These are phyloP conservation scores for Sporopachydermia quercuum DNA, from an alignment of 805 yeast species.

Conservation along the genomic window DNA sequence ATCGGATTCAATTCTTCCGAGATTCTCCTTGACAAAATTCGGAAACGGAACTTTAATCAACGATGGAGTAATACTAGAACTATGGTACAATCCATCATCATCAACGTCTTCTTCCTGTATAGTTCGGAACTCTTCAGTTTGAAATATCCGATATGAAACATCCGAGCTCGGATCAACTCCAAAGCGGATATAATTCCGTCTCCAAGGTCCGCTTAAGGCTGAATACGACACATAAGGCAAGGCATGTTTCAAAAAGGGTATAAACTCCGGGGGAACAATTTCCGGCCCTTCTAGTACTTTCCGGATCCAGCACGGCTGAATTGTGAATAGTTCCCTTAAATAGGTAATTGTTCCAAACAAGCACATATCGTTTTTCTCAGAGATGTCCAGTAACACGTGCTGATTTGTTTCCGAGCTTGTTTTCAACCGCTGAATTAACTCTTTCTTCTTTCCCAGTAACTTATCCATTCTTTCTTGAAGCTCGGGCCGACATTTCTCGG, in stretches of 20 bases:
- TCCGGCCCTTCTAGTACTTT: constrained; percentile 17
- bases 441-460: constrained; percentile 24
- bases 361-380: background rate
- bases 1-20: constrained; percentile 17
- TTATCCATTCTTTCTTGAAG: constrained; percentile 25
- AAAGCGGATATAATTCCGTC: constrained; percentile 65
- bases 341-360: background rate
- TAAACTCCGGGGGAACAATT: constrained; percentile 31
- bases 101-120: constrained; percentile 5
- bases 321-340: constrained; percentile 31
- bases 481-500: constrained; percentile 11
- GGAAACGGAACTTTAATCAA: background rate
- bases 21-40: constrained; percentile 15
- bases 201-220: constrained; percentile 87
- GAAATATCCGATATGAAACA: constrained; percentile 43
- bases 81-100: constrained; percentile 2
- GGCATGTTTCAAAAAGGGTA: constrained; percentile 48
- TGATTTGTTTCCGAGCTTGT: background rate
- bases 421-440: constrained; percentile 21
- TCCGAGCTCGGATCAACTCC: constrained; percentile 67
- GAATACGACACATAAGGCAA: constrained; percentile 74
- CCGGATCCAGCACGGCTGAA: constrained; percentile 6
- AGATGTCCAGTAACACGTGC: constrained; percentile 1
- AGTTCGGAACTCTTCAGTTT: constrained; percentile 71
- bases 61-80: background rate